Base-by-base conservation (phyloP, 345 rosid species). In the Eucalyptus decipiens region DNA sequence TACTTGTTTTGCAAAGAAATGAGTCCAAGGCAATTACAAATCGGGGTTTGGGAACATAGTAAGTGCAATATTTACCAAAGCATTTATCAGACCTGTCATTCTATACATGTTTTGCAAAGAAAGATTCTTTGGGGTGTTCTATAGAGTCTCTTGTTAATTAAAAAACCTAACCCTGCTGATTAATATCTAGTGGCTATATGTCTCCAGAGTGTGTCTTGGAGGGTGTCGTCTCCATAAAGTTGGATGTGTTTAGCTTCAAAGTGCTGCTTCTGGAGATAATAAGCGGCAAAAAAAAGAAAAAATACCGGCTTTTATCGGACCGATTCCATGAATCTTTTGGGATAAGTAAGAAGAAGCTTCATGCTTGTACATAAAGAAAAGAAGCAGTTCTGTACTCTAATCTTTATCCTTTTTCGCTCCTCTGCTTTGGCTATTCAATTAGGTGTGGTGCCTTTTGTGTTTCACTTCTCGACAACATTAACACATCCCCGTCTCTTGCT, bases 31-130 rank as follows among this genome's bases (percentile, higher is more conserved):
- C 89, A 67, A 91, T 88, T 51, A 94, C 95, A 60, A 92, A 88
- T 21, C 90, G 91, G 86, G 93, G 93, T 10, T 92, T 92, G 1
- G 93, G 95, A 90, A 94, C 97, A 87, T 92, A 90, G 94, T 94
- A 91, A 88, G 95, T 60, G 16, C 43, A 3, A 69, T 69, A 69
- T 15, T 32, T 52, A 47, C 30, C 21, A 3, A 28, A 50, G 52
- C 87, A 7, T 32, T 69, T 69, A 69, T 69, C 12, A 32, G 80
- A 32, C 80, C 80, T 69, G 11, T 18, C 23, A 34, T 69, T 32
- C 80, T 69, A 17, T 34, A 18, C 80, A 1, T 34, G 43, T 69
- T 69, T 37, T 34, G 43, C 80, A 69, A 69, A 69, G 80, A 69
- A 69, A 69, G 43, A 19, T 18, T 40, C 81, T 69, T 69, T 69